phyloP scores from a whole-genome alignment of 2,329 filamentous ascomycete species.

The Ilyonectria robusta region DNA sequence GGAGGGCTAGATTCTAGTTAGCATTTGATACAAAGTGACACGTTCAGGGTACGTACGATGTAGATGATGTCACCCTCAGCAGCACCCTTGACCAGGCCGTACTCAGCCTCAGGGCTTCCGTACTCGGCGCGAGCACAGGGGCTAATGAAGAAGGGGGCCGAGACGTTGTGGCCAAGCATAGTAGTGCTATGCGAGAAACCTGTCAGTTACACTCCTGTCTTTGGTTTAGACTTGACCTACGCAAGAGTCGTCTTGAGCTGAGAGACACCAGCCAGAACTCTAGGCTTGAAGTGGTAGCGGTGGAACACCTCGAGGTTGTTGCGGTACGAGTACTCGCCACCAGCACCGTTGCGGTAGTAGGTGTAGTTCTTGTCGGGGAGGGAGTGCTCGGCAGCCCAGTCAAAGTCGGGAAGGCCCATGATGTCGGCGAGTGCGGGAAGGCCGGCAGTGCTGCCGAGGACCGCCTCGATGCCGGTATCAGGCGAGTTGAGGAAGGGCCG shows the following conservation, averaged over 20 bases:
- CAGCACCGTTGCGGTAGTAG: constrained; percentile 71
- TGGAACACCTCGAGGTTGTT: constrained; percentile 70
- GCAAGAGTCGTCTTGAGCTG: constrained; percentile 56
- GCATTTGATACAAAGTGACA: neutral
- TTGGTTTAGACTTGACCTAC: constrained; percentile 34
- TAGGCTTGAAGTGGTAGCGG: constrained; percentile 63
- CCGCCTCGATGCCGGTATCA: constrained; percentile 61
- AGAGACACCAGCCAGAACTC: constrained; percentile 65
- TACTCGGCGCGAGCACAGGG: constrained; percentile 63
- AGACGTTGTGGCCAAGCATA: constrained; percentile 68
- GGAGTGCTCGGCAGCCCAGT: constrained; percentile 65
- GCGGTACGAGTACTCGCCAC: constrained; percentile 69
- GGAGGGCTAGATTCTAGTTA: constrained; percentile 48
- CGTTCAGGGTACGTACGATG: constrained; percentile 50
- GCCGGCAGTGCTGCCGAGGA: constrained; percentile 52
- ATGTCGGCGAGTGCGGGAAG: constrained; percentile 62
- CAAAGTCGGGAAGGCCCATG: constrained; percentile 67
- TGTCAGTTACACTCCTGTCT: constrained; percentile 14
- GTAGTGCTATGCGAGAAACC: constrained; percentile 54
- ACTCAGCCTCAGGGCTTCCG: constrained; percentile 62
- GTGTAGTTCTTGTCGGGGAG: constrained; percentile 64
- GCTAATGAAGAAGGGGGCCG: constrained; percentile 68
- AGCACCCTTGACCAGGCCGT: constrained; percentile 65
- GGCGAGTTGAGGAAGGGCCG: constrained; percentile 62
- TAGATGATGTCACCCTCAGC: constrained; percentile 65